Evolutionary conservation across 768 basidiomycete genomes (phyloP).

Genomic region (Termitomyces sp.): DNA sequence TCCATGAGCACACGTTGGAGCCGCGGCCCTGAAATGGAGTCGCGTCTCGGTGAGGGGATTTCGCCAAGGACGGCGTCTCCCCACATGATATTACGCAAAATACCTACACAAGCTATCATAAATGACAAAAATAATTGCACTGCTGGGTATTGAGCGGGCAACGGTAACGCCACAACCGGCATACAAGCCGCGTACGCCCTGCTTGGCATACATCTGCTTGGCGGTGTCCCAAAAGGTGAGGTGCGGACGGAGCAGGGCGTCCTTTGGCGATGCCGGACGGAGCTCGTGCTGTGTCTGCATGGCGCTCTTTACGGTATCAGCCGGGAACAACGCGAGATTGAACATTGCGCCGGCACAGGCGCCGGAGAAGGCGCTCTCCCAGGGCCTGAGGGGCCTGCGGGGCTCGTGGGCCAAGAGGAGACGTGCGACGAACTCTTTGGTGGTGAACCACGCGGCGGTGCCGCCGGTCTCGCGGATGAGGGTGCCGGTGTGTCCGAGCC

Average conservation of each 20-base stretch:
- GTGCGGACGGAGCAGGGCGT: slow-evolving; percentile 10
- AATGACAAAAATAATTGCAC: slow-evolving; percentile 85
- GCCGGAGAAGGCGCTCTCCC: slow-evolving; percentile 83
- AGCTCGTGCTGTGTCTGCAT: slow-evolving; percentile 93
- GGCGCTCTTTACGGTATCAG: slow-evolving; percentile 87
- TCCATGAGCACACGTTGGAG: too few species aligned
- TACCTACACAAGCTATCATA: slow-evolving; percentile 63
- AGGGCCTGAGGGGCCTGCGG: slow-evolving; percentile 26
- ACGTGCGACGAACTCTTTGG: slow-evolving; percentile 73
- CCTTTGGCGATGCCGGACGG: slow-evolving; percentile 30
- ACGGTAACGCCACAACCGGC: slow-evolving; percentile 88
- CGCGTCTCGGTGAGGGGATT: too few species aligned
- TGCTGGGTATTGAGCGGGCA: slow-evolving; percentile 75
- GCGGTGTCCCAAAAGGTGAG: slow-evolving; percentile 54
- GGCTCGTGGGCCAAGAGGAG: slow-evolving; percentile 37
- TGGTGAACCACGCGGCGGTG: slow-evolving; percentile 84
- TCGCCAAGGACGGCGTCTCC: too few species aligned
- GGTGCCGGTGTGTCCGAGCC: slow-evolving; percentile 94
- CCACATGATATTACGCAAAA: too few species aligned
- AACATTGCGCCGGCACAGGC: slow-evolving; percentile 83
- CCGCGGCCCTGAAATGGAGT: too few species aligned
- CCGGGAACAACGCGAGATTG: slow-evolving; percentile 89
- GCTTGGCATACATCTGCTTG: slow-evolving; percentile 62
- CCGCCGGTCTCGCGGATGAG: slow-evolving; percentile 92
- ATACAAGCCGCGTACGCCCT: slow-evolving; percentile 77